Conservation (phyloP, 805 yeast species). For the Saccharomycopsis schoenii region DNA sequence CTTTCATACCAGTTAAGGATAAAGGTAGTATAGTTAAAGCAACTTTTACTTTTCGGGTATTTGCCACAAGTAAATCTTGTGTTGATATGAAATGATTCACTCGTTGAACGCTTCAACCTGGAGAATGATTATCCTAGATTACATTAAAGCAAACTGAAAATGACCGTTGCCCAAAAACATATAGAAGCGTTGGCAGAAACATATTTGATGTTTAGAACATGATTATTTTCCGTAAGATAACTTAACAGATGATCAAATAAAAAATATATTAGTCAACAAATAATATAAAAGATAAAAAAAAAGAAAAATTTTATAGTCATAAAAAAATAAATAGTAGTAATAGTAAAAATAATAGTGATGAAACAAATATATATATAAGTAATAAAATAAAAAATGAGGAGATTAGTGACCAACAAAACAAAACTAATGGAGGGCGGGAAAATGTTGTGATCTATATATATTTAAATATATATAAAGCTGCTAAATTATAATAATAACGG, state of each 20-base stretch:
- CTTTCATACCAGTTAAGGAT: no score
- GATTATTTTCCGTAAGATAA: neutral
- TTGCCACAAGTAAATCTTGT: no score
- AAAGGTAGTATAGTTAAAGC: no score
- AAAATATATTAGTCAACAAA: neutral
- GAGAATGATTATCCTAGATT: no score
- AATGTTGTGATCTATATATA: neutral
- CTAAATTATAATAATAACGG: neutral
- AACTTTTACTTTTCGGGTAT: no score
- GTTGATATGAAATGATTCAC: no score
- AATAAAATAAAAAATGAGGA: constrained; percentile 1
- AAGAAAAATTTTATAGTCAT: neutral
- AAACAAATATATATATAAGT: neutral
- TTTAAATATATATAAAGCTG: neutral
- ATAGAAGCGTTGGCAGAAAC: no score
- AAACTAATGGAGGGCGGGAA: neutral
- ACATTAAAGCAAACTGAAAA: no score
- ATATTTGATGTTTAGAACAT: no score
- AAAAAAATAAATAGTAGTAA: neutral
- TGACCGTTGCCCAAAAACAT: no score
- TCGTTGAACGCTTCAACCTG: no score
- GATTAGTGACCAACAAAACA: neutral
- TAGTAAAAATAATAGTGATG: neutral
- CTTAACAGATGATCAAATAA: neutral
- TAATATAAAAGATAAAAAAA: neutral